phyloP scores from a whole-genome alignment of 768 basidiomycete species.

The Paxillus involutus region DNA sequence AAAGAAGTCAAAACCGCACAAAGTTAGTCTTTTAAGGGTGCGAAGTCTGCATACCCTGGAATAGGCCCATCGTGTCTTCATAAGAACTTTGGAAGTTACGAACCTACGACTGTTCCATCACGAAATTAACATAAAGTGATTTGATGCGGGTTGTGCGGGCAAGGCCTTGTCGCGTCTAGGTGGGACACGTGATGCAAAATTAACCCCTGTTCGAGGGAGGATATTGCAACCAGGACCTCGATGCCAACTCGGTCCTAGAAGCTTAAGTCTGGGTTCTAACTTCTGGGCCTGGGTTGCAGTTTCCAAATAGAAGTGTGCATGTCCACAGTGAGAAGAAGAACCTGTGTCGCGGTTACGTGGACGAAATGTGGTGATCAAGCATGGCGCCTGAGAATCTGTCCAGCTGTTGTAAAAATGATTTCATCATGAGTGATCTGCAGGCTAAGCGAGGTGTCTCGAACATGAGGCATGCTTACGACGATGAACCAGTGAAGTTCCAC shows the following conservation, averaged over 20 bases:
- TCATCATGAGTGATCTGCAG: background rate
- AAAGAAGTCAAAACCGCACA: background rate
- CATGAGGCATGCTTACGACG: background rate
- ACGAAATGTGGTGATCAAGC: background rate
- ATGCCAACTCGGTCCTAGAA: background rate
- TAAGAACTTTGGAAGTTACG: too few relatives aligned
- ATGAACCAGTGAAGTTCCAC: background rate
- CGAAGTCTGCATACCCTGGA: too few relatives aligned
- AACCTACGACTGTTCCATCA: background rate
- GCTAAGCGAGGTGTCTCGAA: background rate
- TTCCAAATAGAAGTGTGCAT: too few relatives aligned
- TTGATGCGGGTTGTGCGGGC: too few relatives aligned
- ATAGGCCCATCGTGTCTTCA: too few relatives aligned
- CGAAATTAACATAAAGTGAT: background rate
- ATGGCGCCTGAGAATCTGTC: background rate
- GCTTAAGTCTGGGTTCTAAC: too few relatives aligned
- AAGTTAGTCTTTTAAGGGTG: background rate
- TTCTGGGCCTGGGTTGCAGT: background rate
- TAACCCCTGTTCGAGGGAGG: background rate
- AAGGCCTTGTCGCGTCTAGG: background rate
- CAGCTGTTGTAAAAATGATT: background rate
- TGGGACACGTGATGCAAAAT: constrained; percentile 1
- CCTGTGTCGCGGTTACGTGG: too few relatives aligned
- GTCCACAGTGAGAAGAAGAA: background rate
- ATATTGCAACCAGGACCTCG: too few relatives aligned